A percentile compares a stretch with the other conserved stretches of the same genome.
phyloP scores from a whole-genome alignment of 176 grass and related monocot species.

The Avena atlantica region DNA sequence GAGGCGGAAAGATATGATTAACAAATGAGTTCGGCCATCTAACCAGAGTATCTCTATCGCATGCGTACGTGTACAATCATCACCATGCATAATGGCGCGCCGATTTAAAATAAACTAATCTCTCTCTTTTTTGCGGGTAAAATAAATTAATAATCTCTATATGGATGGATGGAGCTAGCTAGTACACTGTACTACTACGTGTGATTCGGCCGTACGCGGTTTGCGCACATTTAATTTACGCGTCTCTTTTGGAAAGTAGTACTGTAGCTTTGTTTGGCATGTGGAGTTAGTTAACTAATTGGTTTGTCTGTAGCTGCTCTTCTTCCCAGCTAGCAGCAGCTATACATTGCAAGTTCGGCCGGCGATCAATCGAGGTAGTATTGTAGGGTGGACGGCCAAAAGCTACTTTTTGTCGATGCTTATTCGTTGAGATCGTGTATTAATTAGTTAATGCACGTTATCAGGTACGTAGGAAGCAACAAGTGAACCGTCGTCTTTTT shows the following conservation, averaged over 20 bases:
- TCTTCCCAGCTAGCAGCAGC: background rate
- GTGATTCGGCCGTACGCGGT: conserved; percentile 7
- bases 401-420: conserved; percentile 10
- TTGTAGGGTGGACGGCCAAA: background rate
- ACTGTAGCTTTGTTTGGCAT: background rate
- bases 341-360: background rate
- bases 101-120: background rate
- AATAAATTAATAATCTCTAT: background rate
- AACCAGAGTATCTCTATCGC: background rate
- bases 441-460: background rate
- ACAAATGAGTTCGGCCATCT: conserved; percentile 31
- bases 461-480: conserved; percentile 12
- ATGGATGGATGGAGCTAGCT: too few relatives aligned
- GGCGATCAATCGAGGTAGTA: background rate
- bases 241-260: conserved; percentile 4
- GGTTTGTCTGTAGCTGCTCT: background rate
- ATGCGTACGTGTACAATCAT: conserved; percentile 17
- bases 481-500: background rate
- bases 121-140: too few relatives aligned
- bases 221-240: background rate
- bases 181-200: too few relatives aligned
- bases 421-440: background rate
- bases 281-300: background rate
- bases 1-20: background rate
- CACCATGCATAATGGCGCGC: conserved; percentile 13